phyloP scores from a whole-genome alignment of 176 grass and related monocot genomes.

The Metroxylon sagu region DNA sequence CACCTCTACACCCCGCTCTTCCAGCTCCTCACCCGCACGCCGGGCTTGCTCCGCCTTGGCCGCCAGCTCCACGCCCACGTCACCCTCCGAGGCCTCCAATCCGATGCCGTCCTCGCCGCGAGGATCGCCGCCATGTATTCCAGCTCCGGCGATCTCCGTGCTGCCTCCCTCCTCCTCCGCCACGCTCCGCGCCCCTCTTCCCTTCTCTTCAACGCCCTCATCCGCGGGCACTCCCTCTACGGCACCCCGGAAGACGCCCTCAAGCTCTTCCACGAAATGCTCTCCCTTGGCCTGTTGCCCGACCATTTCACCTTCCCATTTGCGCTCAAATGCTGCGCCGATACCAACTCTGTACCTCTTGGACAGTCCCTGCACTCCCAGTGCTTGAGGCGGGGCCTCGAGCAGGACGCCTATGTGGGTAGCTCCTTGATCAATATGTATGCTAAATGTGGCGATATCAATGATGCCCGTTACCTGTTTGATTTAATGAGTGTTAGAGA shows the following conservation, averaged over 20 bases:
- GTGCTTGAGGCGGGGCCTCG: conserved; percentile 10
- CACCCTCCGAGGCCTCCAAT: conserved; percentile 1
- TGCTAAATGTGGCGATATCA: conserved; percentile 10
- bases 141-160: conserved; percentile 8
- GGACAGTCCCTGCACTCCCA: conserved; percentile 4
- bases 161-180: conserved; percentile 15
- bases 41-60: background rate
- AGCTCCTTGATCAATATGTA: conserved; percentile 22
- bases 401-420: background rate
- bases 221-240: conserved; percentile 10
- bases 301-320: conserved; percentile 26
- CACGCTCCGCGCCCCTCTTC: background rate
- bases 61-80: conserved; percentile 16
- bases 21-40: conserved; percentile 1
- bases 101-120: conserved; percentile 1
- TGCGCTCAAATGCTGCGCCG: conserved; percentile 8
- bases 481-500: conserved; percentile 5
- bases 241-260: conserved; percentile 6
- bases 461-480: conserved; percentile 10
- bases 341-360: background rate
- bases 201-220: conserved; percentile 21
- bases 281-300: conserved; percentile 6
- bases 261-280: conserved; percentile 13
- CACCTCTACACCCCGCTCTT: background rate
- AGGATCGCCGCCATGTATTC: conserved; percentile 11